Conservation (phyloP, 2,329 filamentous ascomycete genomes). For the Allantophomopsis lycopodina region DNA sequence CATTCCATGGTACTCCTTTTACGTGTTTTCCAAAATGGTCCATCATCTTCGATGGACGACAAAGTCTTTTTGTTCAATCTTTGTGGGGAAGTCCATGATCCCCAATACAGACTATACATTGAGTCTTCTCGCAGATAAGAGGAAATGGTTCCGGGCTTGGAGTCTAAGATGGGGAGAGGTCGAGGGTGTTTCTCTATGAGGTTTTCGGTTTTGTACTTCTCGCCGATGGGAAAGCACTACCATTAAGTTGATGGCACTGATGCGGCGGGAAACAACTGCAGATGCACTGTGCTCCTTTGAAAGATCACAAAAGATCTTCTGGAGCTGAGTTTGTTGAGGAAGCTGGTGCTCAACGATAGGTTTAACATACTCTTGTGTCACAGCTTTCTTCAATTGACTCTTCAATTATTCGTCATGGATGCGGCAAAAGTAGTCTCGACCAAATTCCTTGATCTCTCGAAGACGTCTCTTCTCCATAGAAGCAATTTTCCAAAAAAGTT, state of each 20-base stretch:
- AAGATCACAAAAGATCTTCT: slow-evolving; percentile 9
- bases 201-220: slow-evolving; percentile 3
- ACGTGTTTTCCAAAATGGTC: slow-evolving; percentile 1
- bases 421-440: slow-evolving; percentile 1
- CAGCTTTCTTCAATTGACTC: not conserved
- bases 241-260: slow-evolving; percentile 8
- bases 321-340: slow-evolving; percentile 7
- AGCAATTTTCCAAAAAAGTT: not conserved
- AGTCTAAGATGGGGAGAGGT: not conserved
- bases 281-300: slow-evolving; percentile 6
- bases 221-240: slow-evolving; percentile 7
- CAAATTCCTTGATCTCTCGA: slow-evolving; percentile 1
- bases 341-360: slow-evolving; percentile 8
- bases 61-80: slow-evolving; percentile 2
- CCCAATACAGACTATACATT: slow-evolving; percentile 2
- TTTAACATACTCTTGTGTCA: not conserved
- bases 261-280: slow-evolving; percentile 6
- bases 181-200: too few relatives aligned
- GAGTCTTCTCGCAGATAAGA: slow-evolving; percentile 1
- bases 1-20: not conserved
- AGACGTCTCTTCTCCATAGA: not conserved
- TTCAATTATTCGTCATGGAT: slow-evolving; percentile 2
- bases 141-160: slow-evolving; percentile 1
- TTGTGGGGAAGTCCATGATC: slow-evolving; percentile 1
- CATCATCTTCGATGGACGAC: slow-evolving; percentile 1